A percentile compares a stretch with the other conserved stretches of the same genome.
These are phyloP conservation scores for Nepenthes alata DNA, from an alignment of 179 eudicot genomes.

Conservation along the genomic window DNA sequence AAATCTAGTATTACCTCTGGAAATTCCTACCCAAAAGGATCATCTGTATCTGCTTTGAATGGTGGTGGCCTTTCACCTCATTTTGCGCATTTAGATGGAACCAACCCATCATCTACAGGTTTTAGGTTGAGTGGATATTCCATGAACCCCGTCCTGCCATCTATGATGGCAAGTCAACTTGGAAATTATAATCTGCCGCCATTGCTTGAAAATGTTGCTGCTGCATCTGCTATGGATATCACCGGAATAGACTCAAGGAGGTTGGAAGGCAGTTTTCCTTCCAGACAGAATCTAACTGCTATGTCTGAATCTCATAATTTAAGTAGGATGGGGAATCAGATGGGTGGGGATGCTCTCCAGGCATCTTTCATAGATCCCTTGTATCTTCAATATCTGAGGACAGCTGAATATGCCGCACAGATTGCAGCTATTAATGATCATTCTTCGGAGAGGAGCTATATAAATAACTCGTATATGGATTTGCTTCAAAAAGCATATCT, in stretches of 20 bases:
- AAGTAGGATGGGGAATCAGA: conserved; percentile 43
- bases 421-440: conserved; percentile 50
- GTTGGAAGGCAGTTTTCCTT: conserved; percentile 30
- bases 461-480: conserved; percentile 42
- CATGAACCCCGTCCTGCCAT: conserved; percentile 45
- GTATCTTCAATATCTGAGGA: conserved; percentile 71
- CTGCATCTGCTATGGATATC: conserved; percentile 56
- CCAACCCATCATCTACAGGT: conserved; percentile 40
- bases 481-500: conserved; percentile 37
- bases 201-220: conserved; percentile 70
- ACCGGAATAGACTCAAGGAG: conserved; percentile 63
- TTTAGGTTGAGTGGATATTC: conserved; percentile 60
- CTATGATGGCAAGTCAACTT: conserved; percentile 50
- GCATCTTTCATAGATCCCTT: conserved; percentile 58
- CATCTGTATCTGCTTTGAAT: conserved; percentile 32
- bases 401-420: conserved; percentile 68
- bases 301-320: conserved; percentile 29
- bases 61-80: conserved; percentile 45
- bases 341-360: conserved; percentile 41
- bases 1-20: conserved; percentile 33
- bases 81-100: conserved; percentile 47
- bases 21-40: conserved; percentile 44
- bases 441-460: conserved; percentile 46
- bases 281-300: conserved; percentile 33
- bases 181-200: conserved; percentile 53